Evolutionary conservation across 176 grass and related monocot species (phyloP), one percentile per base, ranked within the genome.

Genomic region (Juncus effusus): DNA sequence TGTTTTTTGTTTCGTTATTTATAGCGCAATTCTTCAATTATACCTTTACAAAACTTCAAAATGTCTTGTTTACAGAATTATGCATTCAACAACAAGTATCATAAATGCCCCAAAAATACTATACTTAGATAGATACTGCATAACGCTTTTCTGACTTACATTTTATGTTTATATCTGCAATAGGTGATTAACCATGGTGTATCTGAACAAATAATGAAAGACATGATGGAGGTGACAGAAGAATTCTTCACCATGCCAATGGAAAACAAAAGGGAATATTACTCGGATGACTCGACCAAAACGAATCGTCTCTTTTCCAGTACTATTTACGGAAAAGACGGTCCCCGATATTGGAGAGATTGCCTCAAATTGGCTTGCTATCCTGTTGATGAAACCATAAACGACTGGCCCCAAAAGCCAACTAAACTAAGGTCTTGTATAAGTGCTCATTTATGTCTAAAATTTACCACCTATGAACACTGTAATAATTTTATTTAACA

Each of bases 351-450:
- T 58, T 95, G 82, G 90, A 71, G 82, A 42, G 90, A 89, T 74
- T 89, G 85, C 74, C 81, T 95, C 15, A 84, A 76, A 69, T 79
- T 95, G 38, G 73, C 82, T 8, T 85, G 76, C 64, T 85, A 72
- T 45, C 85, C 78, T n/a, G 39, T 74, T 47, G 49, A 5, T 57
- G 62, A 60, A 56, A 14, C 51, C 69, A 68, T 62, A 13, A 7
- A 4, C 13, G 56, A 50, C 38, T 95, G 85, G 90, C 90, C 85
- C 0, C 64, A 86, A 28, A 95, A 83, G 59, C 85, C 85, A 13
- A 55, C 6, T 3, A 62, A 74, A n/a, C 74, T 95, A 47, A 65
- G 81, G 79, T 85, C 78, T 54, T 42, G 6, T 4, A 19, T 41
- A 8, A 40, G 0, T 38, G 13, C 3, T 61, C 12, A 2, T 70